Evolutionary conservation across 169 alveolate genomes (phyloP), one percentile per base, ranked within the genome.

Genomic region (Plasmodium inui): DNA sequence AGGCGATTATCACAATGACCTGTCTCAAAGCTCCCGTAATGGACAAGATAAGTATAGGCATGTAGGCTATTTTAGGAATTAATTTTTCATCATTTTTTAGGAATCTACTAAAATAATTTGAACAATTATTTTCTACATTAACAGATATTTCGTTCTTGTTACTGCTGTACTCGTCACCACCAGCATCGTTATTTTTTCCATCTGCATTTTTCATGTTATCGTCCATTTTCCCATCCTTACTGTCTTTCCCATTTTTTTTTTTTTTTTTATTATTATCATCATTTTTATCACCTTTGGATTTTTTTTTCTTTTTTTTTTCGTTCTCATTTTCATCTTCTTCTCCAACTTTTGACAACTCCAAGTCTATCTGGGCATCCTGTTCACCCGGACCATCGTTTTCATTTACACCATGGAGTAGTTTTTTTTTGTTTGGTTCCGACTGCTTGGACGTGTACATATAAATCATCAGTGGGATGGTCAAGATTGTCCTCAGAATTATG

Each of bases 21-120:
- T 95, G 96, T 71, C 96, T 88, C 37, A 95, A 39, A 14, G 96
- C 96, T 17, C 96, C 96, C 44, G 95, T 70, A 4, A 93, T 61
- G 14, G 95, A 95, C 14, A 76, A 46, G 79, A 88, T 88, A 55
- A 88, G 39, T 1, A 88, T 76, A 26, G 93, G 93, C 14, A 88
- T 88, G 81, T 76, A 53, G 9, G 93, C 93, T 50, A 19, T 17
- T 34, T 79, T 88, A 2, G 93, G 93, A 57, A 88, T 88, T 78
- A 74, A 37, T 32, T 88, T 88, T 78, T 88, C 93, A 53, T 78
- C 88, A 55, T 53, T 88, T 9, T 57, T 55, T 55, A 32, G 30
- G 19, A 88, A 28, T 76, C 26, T 50, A 34, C 81, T 78, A 17
- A 88, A 88, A 88, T n/a, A 88, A 55, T 70, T 46, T 7, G 22